Conservation (phyloP, 192 early-diverging fungal species). For the Mycoemilia scoparia region DNA sequence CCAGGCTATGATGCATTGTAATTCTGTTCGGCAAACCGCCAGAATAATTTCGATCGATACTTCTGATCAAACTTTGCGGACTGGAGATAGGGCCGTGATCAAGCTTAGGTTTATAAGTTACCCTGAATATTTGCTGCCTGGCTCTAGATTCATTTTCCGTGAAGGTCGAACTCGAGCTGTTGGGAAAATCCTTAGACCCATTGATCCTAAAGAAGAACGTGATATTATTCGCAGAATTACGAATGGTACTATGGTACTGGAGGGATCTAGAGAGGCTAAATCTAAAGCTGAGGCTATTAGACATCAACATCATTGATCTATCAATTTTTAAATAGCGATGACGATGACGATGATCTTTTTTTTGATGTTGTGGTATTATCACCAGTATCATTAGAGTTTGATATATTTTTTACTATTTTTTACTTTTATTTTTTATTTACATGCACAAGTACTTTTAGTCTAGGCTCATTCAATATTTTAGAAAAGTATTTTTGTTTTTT, state of each 20-base stretch:
- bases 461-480: too few relatives aligned
- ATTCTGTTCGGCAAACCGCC: constrained; percentile 70
- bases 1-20: constrained; percentile 92
- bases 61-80: constrained; percentile 39
- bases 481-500: too few relatives aligned
- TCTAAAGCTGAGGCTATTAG: constrained; percentile 6
- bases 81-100: constrained; percentile 68
- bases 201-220: constrained; percentile 11
- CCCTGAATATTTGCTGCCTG: constrained; percentile 47
- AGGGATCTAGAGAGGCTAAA: constrained; percentile 6
- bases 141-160: constrained; percentile 48
- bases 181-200: constrained; percentile 49
- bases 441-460: too few relatives aligned
- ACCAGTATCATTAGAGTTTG: too few relatives aligned
- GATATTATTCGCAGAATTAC: constrained; percentile 4
- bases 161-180: constrained; percentile 79
- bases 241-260: constrained; percentile 13
- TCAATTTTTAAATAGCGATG: too few relatives aligned
- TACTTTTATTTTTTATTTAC: too few relatives aligned
- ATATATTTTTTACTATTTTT: too few relatives aligned
- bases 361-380: too few relatives aligned
- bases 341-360: too few relatives aligned
- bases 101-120: constrained; percentile 64
- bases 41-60: constrained; percentile 40
- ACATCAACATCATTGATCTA: too few relatives aligned